Base-by-base conservation (phyloP, 2,329 filamentous ascomycete species). In the Diaporthe sp. region DNA sequence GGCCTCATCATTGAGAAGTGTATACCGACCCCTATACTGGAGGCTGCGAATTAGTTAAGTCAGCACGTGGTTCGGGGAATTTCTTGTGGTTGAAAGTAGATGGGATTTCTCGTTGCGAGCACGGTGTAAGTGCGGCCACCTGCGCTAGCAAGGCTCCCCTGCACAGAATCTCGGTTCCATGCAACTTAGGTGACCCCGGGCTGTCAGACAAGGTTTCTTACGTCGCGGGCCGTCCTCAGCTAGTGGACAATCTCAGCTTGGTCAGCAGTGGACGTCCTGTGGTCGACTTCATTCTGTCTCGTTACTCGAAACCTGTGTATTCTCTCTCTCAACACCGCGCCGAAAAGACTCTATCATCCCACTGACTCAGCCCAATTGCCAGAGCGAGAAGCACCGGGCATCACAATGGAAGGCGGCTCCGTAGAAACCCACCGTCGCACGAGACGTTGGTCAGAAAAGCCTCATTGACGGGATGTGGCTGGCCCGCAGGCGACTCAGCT, bases 141-240 rank as follows among this genome's bases (percentile, higher is more conserved):
- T n/a, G 10, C 19, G 17, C 54, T 57, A 57, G 19, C 4, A 15
- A 35, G 10, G 55, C 10, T 2, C 19, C 30, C 30, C 19, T 55
- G 28, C 10, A 55, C 35, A 64, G 40, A 67, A 67, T 67, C 3
- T 66, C 61, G 61, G 35, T 66, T 66, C 42, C 5, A 9, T 28
- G 22, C 12, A 67, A 25, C 19, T 30, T 17, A 13, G 61, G 42
- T 10, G 1, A 0, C 45, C 61, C 61, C 61, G 52, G 45, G 30
- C 61, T 67, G 42, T 67, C 61, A 67, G 22, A 50, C 61, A 67
- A 50, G 45, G 61, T 50, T 67, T 10, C 42, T 67, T 13, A 67
- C 30, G 61, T 67, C 61, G 61, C 45, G 35, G 35, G 30, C 42
- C 61, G 19, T 19, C 61, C 61, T 12, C 42, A 12, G 28, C 45